Evolutionary conservation across 2,329 filamentous ascomycete species (phyloP).

Genomic region (Pyrenophora seminiperda): DNA sequence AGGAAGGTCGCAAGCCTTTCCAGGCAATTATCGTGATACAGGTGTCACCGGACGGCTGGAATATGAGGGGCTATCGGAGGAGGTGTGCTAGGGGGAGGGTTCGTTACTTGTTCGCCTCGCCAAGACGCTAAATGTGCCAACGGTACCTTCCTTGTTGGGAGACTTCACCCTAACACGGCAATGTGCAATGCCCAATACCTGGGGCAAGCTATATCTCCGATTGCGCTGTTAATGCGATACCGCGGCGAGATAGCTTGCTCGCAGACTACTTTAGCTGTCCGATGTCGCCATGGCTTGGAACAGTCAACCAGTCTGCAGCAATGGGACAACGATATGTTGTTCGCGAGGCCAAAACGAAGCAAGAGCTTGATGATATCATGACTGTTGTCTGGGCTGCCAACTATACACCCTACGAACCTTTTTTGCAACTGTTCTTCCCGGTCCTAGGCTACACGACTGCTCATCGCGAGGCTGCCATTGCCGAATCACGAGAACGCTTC

Average conservation of each 20-base stretch:
- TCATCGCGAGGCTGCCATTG: conserved; percentile 33
- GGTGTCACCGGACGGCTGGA: conserved; percentile 26
- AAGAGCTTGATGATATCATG: conserved; percentile 40
- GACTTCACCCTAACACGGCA: conserved; percentile 28
- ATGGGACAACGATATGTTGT: conserved; percentile 34
- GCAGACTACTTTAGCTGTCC: conserved; percentile 21
- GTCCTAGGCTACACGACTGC: conserved; percentile 35
- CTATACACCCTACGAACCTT: conserved; percentile 43
- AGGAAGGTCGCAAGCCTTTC: conserved; percentile 31
- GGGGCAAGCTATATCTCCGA: conserved; percentile 31
- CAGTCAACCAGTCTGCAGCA: conserved; percentile 14
- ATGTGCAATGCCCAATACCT: conserved; percentile 29
- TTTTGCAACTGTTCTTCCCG: conserved; percentile 43
- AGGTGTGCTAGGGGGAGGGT: conserved; percentile 19
- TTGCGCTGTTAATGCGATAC: conserved; percentile 28
- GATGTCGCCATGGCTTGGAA: conserved; percentile 30
- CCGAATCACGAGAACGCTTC: conserved; percentile 39
- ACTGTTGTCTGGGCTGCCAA: conserved; percentile 45
- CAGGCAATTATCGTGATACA: conserved; percentile 28
- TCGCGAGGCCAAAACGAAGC: conserved; percentile 30
- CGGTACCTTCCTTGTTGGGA: conserved; percentile 33
- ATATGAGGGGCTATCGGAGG: conserved; percentile 24
- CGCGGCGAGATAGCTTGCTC: conserved; percentile 19
- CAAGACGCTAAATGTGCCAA: conserved; percentile 28
- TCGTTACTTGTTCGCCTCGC: conserved; percentile 29